These are phyloP conservation scores for Xylaria nigripes DNA, from an alignment of 495 filamentous ascomycete genomes.

Conservation along the genomic window DNA sequence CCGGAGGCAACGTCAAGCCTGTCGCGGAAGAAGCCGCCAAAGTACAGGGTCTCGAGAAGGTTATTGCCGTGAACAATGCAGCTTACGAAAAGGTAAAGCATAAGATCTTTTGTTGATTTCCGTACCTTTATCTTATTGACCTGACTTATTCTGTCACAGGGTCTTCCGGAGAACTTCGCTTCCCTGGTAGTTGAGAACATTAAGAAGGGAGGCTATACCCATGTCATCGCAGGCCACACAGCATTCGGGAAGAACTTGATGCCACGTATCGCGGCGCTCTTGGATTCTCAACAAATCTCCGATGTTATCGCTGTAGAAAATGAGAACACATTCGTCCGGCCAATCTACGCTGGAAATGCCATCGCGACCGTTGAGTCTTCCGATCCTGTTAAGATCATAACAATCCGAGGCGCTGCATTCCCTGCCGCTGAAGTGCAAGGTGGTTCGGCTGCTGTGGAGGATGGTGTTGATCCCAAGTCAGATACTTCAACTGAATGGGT, in stretches of 20 bases:
- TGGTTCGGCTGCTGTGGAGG: conserved; percentile 51
- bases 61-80: conserved; percentile 77
- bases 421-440: conserved; percentile 45
- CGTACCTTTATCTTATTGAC: not conserved
- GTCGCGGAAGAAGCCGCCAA: conserved; percentile 85
- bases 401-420: conserved; percentile 89
- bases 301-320: conserved; percentile 81
- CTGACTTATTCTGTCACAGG: conserved; percentile 39
- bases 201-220: conserved; percentile 85
- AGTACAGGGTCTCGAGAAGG: conserved; percentile 81
- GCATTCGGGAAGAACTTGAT: conserved; percentile 95
- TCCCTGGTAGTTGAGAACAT: conserved; percentile 90
- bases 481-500: conserved; percentile 75
- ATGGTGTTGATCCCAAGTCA: conserved; percentile 65
- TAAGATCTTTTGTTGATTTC: not conserved
- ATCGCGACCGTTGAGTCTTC: conserved; percentile 92
- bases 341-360: conserved; percentile 96
- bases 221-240: conserved; percentile 82
- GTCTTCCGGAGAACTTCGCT: conserved; percentile 91
- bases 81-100: conserved; percentile 78
- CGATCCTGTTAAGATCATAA: conserved; percentile 81
- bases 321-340: conserved; percentile 92
- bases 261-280: conserved; percentile 88
- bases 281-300: conserved; percentile 88
- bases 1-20: conserved; percentile 68